These are phyloP conservation scores for Cryptosporidium sp. DNA, from an alignment of 169 alveolate species.

Conservation along the genomic window DNA sequence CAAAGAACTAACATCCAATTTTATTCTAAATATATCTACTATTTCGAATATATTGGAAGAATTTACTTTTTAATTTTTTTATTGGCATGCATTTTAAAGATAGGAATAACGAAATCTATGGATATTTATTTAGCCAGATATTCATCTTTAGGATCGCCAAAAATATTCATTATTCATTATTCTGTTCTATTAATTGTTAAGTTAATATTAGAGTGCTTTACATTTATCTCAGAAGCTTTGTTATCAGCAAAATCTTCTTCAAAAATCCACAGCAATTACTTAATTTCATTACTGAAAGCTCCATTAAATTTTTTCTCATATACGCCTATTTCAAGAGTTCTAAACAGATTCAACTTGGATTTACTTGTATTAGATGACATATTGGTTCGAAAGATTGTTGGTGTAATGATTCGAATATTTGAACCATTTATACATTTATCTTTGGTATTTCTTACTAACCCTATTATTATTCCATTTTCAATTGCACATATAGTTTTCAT, in stretches of 20 bases:
- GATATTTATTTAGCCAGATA: not conserved
- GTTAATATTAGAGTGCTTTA: not conserved
- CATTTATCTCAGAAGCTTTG: conserved; percentile 42
- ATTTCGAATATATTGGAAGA: conserved; percentile 16
- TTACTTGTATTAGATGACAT: conserved; percentile 21
- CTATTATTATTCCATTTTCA: not conserved
- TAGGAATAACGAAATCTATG: conserved; percentile 1
- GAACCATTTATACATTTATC: conserved; percentile 24
- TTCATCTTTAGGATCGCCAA: not conserved
- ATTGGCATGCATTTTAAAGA: conserved; percentile 18
- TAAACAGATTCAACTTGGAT: conserved; percentile 51
- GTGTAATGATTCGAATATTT: conserved; percentile 30
- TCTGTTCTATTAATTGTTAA: conserved; percentile 21
- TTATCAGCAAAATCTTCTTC: conserved; percentile 15
- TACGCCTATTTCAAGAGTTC: conserved; percentile 22
- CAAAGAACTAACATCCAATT: too few relatives aligned
- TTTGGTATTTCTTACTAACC: not conserved
- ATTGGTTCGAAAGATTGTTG: conserved; percentile 28
- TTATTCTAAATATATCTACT: conserved; percentile 7
- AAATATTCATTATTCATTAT: not conserved
- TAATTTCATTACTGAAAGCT: conserved; percentile 30
- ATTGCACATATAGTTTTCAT: not conserved
- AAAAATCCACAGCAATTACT: conserved; percentile 5
- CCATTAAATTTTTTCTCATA: conserved; percentile 23
- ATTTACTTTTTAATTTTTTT: not conserved